These are phyloP conservation scores for Echinochloa phyllopogon DNA, from an alignment of 176 grass and related monocot species.

Conservation along the genomic window DNA sequence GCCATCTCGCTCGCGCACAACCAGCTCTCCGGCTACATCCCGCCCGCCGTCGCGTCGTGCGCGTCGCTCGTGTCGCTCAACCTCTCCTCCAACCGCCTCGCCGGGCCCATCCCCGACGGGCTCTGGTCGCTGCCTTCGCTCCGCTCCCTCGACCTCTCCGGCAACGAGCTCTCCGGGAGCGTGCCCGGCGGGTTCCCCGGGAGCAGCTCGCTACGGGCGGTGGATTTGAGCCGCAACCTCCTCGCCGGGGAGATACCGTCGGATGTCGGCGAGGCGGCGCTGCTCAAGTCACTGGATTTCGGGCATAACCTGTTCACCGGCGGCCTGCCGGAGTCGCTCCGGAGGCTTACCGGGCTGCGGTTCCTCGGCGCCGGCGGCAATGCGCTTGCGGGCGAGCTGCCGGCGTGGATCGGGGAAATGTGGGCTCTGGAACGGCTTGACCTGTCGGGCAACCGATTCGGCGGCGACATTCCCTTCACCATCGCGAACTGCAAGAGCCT, in stretches of 20 bases:
- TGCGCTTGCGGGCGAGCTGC: conserved; percentile 64
- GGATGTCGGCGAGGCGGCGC: conserved; percentile 64
- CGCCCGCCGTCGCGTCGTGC: conserved; percentile 62
- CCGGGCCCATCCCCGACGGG: conserved; percentile 56
- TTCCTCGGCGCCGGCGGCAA: conserved; percentile 67
- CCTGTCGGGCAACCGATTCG: conserved; percentile 74
- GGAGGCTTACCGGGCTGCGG: conserved; percentile 52
- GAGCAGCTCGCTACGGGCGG: conserved; percentile 50
- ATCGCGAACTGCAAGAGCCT: conserved; percentile 69
- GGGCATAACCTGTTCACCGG: conserved; percentile 76
- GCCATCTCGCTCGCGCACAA: conserved; percentile 66
- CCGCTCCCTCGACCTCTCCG: conserved; percentile 80
- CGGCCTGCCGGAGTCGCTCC: conserved; percentile 65
- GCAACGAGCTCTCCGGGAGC: conserved; percentile 65
- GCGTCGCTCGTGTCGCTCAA: conserved; percentile 68
- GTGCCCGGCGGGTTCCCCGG: conserved; percentile 64
- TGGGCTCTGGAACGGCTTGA: conserved; percentile 68
- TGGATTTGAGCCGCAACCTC: conserved; percentile 72
- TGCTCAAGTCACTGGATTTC: conserved; percentile 77
- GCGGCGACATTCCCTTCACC: conserved; percentile 65
- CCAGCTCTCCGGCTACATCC: conserved; percentile 66
- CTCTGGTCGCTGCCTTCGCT: conserved; percentile 82
- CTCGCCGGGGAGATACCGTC: conserved; percentile 77
- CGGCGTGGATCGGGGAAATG: conserved; percentile 89
- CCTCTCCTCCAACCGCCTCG: conserved; percentile 81